Conservation (phyloP, 352 stramenopile species). For the Thalassiosira mediterranea region DNA sequence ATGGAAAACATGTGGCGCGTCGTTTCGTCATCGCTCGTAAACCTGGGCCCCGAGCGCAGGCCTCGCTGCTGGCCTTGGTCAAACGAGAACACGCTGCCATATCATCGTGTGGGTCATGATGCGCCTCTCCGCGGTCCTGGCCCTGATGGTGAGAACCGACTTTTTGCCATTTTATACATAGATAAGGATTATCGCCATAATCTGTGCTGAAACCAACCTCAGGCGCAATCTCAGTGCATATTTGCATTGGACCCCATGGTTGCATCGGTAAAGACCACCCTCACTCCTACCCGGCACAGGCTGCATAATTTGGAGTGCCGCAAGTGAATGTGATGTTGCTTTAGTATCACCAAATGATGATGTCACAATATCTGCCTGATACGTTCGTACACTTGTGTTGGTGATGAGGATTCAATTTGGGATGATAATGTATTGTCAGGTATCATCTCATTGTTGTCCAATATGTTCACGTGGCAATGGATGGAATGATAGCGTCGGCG, state of each 20-base stretch:
- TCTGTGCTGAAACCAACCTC: neutral
- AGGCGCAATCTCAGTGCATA: conserved; percentile 21
- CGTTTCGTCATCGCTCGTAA: neutral
- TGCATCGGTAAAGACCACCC: no score
- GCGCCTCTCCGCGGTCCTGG: conserved; percentile 16
- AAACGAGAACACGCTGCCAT: conserved; percentile 15
- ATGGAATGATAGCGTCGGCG: no score
- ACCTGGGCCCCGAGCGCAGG: conserved; percentile 2
- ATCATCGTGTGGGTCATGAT: conserved; percentile 9
- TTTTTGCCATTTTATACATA: neutral
- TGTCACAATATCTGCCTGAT: no score
- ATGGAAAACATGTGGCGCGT: conserved; percentile 6
- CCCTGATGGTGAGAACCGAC: conserved; percentile 16
- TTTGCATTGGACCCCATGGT: conserved; percentile 19
- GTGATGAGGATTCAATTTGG: no score
- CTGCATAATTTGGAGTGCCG: no score
- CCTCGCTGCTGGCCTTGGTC: conserved; percentile 31
- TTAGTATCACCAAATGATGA: no score
- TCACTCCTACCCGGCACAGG: no score
- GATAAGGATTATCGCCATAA: neutral
- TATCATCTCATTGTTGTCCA: no score
- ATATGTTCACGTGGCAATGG: no score
- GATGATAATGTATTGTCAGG: no score
- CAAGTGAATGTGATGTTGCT: no score
- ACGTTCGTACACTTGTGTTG: no score